Conservation (phyloP, 305 asterid genomes). For the Solanum hybrid region DNA sequence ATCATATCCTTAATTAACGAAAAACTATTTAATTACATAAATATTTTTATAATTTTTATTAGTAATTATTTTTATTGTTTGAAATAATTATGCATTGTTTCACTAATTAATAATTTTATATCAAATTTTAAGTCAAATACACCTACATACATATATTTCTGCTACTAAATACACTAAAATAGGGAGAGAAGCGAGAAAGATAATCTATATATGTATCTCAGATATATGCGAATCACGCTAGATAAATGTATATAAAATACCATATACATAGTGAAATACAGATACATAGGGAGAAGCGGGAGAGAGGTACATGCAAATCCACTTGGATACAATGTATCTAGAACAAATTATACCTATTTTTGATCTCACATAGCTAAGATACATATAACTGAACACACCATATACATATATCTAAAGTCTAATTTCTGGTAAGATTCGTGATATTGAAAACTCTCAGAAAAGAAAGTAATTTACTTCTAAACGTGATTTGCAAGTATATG, state of each 20-base stretch:
- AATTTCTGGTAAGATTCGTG: neutral
- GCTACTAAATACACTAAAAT: neutral
- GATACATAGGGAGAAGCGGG: neutral
- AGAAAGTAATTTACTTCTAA: neutral
- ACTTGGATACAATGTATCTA: too few relatives aligned
- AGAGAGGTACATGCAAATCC: neutral
- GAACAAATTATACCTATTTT: too few relatives aligned
- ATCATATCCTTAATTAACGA: neutral
- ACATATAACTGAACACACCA: neutral
- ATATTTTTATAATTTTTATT: too few relatives aligned
- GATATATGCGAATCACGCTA: neutral
- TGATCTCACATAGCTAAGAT: neutral
- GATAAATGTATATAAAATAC: neutral
- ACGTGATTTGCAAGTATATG: too few relatives aligned
- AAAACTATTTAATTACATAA: too few relatives aligned
- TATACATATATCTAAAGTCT: too few relatives aligned
- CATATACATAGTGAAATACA: too few relatives aligned
- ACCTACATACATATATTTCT: too few relatives aligned
- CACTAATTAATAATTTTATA: too few relatives aligned
- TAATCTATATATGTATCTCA: neutral
- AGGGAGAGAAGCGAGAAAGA: neutral
- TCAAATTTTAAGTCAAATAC: neutral
- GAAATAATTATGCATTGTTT: neutral
- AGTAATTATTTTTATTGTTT: too few relatives aligned
- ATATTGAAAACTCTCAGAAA: too few relatives aligned